A percentile compares a stretch with the other conserved stretches of the same genome.
These are phyloP conservation scores for Ogataea pilisensis DNA, from an alignment of 805 yeast species.

Conservation along the genomic window DNA sequence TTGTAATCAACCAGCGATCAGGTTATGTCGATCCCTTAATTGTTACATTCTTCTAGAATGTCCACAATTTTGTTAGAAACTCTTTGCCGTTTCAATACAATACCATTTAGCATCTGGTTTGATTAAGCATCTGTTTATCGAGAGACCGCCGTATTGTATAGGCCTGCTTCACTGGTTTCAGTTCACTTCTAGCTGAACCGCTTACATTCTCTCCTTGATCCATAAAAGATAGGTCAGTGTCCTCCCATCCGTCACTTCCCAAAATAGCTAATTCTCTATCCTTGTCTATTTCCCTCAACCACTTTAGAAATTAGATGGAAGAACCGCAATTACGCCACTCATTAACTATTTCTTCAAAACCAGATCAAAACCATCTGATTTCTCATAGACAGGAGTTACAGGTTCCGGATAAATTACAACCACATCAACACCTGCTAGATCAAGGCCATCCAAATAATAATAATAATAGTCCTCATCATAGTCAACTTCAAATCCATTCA, in stretches of 20 bases:
- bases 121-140: too few species aligned
- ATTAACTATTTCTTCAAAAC: background rate
- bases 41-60: too few species aligned
- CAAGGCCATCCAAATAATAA: slow-evolving; percentile 1
- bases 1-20: too few species aligned
- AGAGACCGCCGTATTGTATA: too few species aligned
- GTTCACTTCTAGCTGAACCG: background rate
- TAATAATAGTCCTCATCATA: background rate
- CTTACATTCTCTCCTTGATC: background rate
- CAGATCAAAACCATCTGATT: slow-evolving; percentile 1
- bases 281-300: too few species aligned
- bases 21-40: too few species aligned
- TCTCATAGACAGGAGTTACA: slow-evolving; percentile 1
- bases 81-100: too few species aligned
- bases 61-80: too few species aligned
- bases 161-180: background rate
- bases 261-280: too few species aligned
- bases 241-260: too few species aligned
- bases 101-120: too few species aligned
- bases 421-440: background rate
- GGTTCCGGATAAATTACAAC: background rate
- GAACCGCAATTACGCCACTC: slow-evolving; percentile 12
- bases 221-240: too few species aligned
- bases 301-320: background rate
- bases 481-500: background rate